Percentiles rank a stretch among this genome's conserved stretches.
These are phyloP conservation scores for Brassica carinata DNA, from an alignment of 345 rosid genomes.

Conservation along the genomic window DNA sequence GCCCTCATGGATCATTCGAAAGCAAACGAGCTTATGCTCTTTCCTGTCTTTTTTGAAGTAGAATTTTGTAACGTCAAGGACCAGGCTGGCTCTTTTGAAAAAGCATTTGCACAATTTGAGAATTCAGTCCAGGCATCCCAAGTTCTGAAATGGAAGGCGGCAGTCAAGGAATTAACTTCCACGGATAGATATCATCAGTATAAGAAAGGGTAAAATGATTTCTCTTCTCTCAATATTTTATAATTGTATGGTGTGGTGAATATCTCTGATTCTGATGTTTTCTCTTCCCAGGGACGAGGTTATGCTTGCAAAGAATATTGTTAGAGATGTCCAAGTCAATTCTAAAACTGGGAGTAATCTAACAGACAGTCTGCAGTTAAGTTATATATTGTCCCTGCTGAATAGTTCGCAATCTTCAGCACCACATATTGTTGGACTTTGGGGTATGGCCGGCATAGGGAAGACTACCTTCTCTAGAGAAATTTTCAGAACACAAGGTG, in stretches of 20 bases:
- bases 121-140: neutral
- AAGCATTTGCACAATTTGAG: neutral
- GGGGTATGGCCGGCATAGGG: conserved; percentile 41
- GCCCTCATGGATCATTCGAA: neutral
- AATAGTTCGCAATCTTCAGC: neutral
- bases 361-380: no score
- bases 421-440: conserved; percentile 23
- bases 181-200: neutral
- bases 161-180: neutral
- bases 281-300: neutral
- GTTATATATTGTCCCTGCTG: neutral
- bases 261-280: neutral
- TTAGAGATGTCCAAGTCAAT: neutral
- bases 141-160: neutral
- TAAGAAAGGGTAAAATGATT: conserved; percentile 6
- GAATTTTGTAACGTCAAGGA: no score
- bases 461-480: neutral
- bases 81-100: neutral
- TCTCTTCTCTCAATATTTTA: neutral
- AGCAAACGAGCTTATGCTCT: neutral
- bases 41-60: conserved; percentile 1
- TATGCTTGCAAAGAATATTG: conserved; percentile 13
- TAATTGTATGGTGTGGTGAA: neutral
- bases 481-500: neutral
- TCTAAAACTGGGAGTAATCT: no score